phyloP scores from a whole-genome alignment of 2,329 filamentous ascomycete species.

The Hypomyces perniciosus region DNA sequence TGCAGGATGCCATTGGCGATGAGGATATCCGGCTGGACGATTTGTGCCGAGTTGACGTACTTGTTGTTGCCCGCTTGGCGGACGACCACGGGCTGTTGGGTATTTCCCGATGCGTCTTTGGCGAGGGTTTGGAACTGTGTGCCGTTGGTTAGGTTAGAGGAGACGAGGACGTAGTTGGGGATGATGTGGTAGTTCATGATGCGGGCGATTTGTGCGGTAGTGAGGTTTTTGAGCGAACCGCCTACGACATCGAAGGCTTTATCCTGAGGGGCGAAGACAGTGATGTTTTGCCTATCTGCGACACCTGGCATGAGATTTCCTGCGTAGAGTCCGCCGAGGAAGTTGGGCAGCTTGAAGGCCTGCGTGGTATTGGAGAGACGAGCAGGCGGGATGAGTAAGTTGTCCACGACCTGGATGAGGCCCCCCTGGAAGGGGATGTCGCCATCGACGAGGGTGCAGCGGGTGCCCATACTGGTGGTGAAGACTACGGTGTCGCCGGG shows the following conservation, averaged over 20 bases:
- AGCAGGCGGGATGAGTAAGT: constrained; percentile 43
- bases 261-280: constrained; percentile 60
- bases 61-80: constrained; percentile 38
- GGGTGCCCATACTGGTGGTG: constrained; percentile 44
- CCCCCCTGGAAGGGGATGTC: constrained; percentile 45
- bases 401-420: constrained; percentile 47
- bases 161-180: constrained; percentile 48
- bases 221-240: constrained; percentile 42
- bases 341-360: constrained; percentile 38
- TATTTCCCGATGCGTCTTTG: constrained; percentile 34
- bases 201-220: constrained; percentile 38
- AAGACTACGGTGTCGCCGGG: constrained; percentile 37
- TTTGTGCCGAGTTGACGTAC: constrained; percentile 48
- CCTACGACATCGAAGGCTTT: constrained; percentile 53
- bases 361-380: constrained; percentile 44
- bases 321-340: constrained; percentile 32
- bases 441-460: constrained; percentile 34
- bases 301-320: constrained; percentile 33
- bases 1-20: constrained; percentile 54
- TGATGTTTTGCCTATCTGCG: constrained; percentile 40
- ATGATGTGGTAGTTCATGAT: constrained; percentile 62
- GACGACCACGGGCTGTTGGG: constrained; percentile 31
- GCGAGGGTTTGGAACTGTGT: constrained; percentile 30
- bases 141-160: constrained; percentile 31
- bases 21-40: constrained; percentile 48